Conservation (phyloP, 2,329 filamentous ascomycete genomes). For the Aureobasidium namibiae region DNA sequence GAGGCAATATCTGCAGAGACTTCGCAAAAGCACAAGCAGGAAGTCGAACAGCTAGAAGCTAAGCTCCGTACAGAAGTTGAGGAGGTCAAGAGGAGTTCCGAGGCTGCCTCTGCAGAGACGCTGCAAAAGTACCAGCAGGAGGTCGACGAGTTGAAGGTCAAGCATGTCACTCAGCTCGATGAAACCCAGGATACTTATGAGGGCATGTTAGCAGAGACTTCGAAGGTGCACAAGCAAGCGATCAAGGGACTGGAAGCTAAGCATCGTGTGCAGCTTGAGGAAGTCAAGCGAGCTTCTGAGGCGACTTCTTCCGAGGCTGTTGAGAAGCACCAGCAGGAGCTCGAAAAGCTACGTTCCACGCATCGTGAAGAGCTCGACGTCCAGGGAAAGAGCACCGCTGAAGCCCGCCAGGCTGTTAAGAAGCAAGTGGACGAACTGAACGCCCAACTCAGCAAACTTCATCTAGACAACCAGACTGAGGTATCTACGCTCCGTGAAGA, state of each 20-base stretch:
- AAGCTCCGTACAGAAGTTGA: not conserved
- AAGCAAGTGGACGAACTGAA: constrained; percentile 2
- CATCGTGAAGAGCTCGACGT: not conserved
- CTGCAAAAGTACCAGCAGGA: not conserved
- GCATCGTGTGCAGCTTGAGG: not conserved
- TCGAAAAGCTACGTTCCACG: not conserved
- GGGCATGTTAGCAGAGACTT: not conserved
- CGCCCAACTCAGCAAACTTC: constrained; percentile 4
- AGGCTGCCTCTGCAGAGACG: not conserved
- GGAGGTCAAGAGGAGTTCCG: not conserved
- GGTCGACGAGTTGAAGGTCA: not conserved
- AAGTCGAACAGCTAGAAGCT: too few species aligned
- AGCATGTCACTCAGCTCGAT: not conserved
- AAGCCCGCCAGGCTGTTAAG: constrained; percentile 1
- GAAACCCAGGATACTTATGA: not conserved
- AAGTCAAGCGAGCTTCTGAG: not conserved
- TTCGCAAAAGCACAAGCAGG: too few species aligned
- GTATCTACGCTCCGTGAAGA: not conserved
- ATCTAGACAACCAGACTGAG: not conserved
- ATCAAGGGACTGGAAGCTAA: not conserved
- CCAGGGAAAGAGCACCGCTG: not conserved
- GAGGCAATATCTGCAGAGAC: too few species aligned
- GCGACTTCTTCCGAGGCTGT: not conserved
- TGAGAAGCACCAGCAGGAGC: not conserved
- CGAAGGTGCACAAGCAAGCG: not conserved